These are phyloP conservation scores for Geotrichum klebahnii DNA, from an alignment of 1,139 yeast species.

Conservation along the genomic window DNA sequence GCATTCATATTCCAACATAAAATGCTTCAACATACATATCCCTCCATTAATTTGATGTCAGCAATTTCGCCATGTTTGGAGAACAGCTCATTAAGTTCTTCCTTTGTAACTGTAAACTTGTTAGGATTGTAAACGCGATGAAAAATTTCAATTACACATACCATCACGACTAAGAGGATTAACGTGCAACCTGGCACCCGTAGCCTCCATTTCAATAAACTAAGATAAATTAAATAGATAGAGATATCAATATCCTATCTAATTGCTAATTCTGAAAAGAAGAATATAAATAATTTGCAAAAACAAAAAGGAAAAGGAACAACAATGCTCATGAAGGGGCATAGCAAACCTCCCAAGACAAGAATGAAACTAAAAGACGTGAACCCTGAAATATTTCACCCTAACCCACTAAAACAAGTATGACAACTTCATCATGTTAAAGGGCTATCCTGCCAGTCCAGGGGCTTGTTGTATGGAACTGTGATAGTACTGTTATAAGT, in stretches of 20 bases:
- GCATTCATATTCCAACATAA: conserved; percentile 68
- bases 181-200: not conserved
- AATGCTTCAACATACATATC: conserved; percentile 50
- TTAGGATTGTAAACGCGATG: not conserved
- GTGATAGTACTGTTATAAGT: no score
- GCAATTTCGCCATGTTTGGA: conserved; percentile 65
- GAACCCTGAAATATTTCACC: no score
- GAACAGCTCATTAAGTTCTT: conserved; percentile 64
- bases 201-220: not conserved
- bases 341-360: no score
- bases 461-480: no score
- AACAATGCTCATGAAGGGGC: not conserved
- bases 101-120: conserved; percentile 45
- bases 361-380: no score
- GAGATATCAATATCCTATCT: no score
- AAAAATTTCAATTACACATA: not conserved
- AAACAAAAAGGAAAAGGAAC: not conserved
- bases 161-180: conserved; percentile 3
- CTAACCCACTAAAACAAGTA: no score
- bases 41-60: conserved; percentile 60
- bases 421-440: no score
- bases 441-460: no score
- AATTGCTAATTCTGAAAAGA: not conserved
- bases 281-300: not conserved
- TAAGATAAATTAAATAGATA: not conserved